phyloP scores from a whole-genome alignment of 305 asterid species.

The Ajuga reptans region DNA sequence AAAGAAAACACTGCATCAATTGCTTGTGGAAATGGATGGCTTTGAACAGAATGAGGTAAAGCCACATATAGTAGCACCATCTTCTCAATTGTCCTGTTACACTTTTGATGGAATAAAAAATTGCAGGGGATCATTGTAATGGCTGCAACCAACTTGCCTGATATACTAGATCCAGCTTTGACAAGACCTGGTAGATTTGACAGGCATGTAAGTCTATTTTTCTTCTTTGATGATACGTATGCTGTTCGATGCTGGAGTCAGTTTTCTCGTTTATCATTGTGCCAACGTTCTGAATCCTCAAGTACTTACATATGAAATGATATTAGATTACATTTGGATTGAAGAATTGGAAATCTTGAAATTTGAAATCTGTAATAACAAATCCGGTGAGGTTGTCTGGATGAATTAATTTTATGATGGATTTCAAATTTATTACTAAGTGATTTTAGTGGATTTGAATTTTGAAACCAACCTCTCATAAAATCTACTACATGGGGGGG shows the following conservation, averaged over 20 bases:
- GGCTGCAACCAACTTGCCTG: conserved; percentile 99
- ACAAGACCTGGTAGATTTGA: conserved; percentile 99
- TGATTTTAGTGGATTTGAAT: not conserved
- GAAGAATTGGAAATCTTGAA: not conserved
- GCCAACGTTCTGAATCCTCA: not conserved
- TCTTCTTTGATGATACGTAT: conserved; percentile 1
- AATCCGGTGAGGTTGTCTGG: not conserved
- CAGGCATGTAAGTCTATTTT: conserved; percentile 75
- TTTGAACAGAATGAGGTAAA: conserved; percentile 97
- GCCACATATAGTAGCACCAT: not conserved
- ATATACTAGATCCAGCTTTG: conserved; percentile 95
- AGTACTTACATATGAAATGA: not conserved
- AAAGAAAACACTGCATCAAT: conserved; percentile 89
- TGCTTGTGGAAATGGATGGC: conserved; percentile 99
- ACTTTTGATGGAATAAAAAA: conserved; percentile 18
- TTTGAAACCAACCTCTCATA: not conserved
- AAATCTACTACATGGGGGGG: not conserved
- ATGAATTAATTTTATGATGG: not conserved
- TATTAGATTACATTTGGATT: not conserved
- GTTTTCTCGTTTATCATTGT: not conserved
- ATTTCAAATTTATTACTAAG: not conserved
- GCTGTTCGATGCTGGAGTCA: conserved; percentile 1
- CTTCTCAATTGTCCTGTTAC: conserved; percentile 6
- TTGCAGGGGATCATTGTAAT: conserved; percentile 84
- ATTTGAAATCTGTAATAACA: not conserved